Percentiles rank a stretch among this genome's conserved stretches.
These are phyloP conservation scores for Ogataea trehaloabstinens DNA, from an alignment of 805 yeast species.

Conservation along the genomic window DNA sequence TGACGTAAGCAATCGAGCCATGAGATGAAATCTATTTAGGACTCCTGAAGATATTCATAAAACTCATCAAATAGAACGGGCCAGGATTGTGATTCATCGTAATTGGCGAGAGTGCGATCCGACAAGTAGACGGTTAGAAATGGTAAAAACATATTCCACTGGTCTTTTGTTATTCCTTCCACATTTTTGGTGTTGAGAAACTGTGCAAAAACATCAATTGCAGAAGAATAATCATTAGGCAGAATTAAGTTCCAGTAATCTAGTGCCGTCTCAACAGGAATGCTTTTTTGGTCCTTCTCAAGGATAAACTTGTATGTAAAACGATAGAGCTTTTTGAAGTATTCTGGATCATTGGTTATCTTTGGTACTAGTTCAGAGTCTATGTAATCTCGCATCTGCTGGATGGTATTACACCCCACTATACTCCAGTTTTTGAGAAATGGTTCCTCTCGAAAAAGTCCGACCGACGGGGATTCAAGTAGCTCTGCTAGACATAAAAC, in stretches of 20 bases:
- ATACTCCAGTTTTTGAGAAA: constrained; percentile 61
- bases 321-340: constrained; percentile 59
- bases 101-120: constrained; percentile 54
- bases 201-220: constrained; percentile 53
- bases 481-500: constrained; percentile 71
- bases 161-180: constrained; percentile 61
- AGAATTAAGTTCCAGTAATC: constrained; percentile 79
- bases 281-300: constrained; percentile 56
- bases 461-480: constrained; percentile 64
- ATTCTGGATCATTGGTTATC: constrained; percentile 35
- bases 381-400: constrained; percentile 46
- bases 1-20: too few species aligned
- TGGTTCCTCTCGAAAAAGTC: constrained; percentile 48
- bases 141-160: constrained; percentile 80
- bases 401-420: constrained; percentile 31
- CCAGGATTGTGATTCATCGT: constrained; percentile 88
- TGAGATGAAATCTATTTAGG: background rate
- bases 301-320: constrained; percentile 68
- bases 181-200: constrained; percentile 48
- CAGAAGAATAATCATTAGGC: constrained; percentile 25
- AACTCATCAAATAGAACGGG: constrained; percentile 85
- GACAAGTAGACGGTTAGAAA: constrained; percentile 52
- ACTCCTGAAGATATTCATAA: constrained; percentile 48
- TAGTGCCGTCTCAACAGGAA: constrained; percentile 59
- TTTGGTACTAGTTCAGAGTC: constrained; percentile 29